Evolutionary conservation across 805 yeast species (phyloP).

Genomic region (Saccharomyces eubayanus): DNA sequence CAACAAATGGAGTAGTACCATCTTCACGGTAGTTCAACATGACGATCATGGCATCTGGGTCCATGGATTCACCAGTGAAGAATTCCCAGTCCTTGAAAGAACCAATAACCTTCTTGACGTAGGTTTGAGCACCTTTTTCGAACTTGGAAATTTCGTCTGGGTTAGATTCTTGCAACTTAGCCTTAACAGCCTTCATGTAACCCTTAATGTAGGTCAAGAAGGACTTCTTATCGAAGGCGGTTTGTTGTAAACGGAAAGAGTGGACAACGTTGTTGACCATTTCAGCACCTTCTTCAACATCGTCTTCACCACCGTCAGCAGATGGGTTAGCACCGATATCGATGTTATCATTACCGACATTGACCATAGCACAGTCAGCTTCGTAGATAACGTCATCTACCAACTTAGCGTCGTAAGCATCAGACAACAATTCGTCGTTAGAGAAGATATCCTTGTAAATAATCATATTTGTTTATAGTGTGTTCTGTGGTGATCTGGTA

Average conservation of each 20-base stretch:
- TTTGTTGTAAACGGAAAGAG: slow-evolving; percentile 96
- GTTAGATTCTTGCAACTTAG: slow-evolving; percentile 74
- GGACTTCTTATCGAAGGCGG: slow-evolving; percentile 95
- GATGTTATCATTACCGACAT: slow-evolving; percentile 82
- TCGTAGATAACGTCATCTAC: slow-evolving; percentile 92
- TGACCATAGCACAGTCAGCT: slow-evolving; percentile 92
- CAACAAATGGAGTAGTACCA: slow-evolving; percentile 95
- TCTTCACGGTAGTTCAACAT: slow-evolving; percentile 99
- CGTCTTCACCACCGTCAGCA: slow-evolving; percentile 89
- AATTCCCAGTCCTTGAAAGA: slow-evolving; percentile 99
- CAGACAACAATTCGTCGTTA: slow-evolving; percentile 93
- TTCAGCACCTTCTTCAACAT: slow-evolving; percentile 73
- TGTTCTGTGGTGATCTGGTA: not conserved
- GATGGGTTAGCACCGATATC: slow-evolving; percentile 99
- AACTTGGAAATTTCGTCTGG: slow-evolving; percentile 83
- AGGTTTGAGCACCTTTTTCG: slow-evolving; percentile 95
- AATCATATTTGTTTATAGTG: slow-evolving; percentile 20
- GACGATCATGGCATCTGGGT: slow-evolving; percentile 98
- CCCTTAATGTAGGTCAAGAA: slow-evolving; percentile 95
- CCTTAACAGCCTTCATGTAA: slow-evolving; percentile 96
- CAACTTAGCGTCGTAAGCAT: slow-evolving; percentile 83
- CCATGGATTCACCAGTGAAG: slow-evolving; percentile 99
- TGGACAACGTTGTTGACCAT: slow-evolving; percentile 96
- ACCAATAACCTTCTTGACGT: slow-evolving; percentile 91
- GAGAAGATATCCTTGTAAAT: slow-evolving; percentile 73